A percentile compares a stretch with the other conserved stretches of the same genome.
phyloP scores from a whole-genome alignment of 2,329 filamentous ascomycete genomes.

The Aspergillus arachidicola region DNA sequence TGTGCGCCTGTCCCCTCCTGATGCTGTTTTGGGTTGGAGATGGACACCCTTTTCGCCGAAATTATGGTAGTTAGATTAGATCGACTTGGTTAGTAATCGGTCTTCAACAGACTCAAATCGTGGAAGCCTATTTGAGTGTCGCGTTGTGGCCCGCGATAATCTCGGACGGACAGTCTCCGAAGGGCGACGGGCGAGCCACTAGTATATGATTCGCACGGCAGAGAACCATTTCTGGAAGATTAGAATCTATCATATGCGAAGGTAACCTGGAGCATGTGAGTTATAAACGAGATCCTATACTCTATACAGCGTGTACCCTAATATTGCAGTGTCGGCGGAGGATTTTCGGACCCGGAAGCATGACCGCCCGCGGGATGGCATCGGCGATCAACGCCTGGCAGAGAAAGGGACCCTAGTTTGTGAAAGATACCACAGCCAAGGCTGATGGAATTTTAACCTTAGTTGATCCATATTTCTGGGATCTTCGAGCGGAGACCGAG shows the following conservation, averaged over 20 bases:
- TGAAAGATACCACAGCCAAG: not conserved
- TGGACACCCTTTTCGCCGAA: not conserved
- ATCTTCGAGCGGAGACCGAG: not conserved
- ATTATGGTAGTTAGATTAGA: not conserved
- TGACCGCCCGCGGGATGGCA: not conserved
- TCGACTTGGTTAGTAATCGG: not conserved
- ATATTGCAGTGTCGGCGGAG: not conserved
- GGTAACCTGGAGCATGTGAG: not conserved
- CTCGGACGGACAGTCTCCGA: not conserved
- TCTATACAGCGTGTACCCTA: not conserved
- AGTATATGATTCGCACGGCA: not conserved
- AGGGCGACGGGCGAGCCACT: not conserved
- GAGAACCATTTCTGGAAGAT: not conserved
- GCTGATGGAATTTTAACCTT: not conserved
- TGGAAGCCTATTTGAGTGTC: not conserved
- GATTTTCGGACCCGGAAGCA: not conserved
- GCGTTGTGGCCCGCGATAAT: not conserved
- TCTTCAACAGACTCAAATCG: not conserved
- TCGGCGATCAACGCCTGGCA: not conserved
- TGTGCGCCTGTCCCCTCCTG: not conserved
- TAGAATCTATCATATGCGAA: not conserved
- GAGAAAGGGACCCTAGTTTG: not conserved
- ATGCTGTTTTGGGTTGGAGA: not conserved
- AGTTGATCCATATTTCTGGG: not conserved
- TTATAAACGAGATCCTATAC: not conserved